Evolutionary conservation across 192 early-diverging fungal genomes (phyloP), one percentile per base, ranked within the genome.

Genomic region (Umbelopsis isabellina): DNA sequence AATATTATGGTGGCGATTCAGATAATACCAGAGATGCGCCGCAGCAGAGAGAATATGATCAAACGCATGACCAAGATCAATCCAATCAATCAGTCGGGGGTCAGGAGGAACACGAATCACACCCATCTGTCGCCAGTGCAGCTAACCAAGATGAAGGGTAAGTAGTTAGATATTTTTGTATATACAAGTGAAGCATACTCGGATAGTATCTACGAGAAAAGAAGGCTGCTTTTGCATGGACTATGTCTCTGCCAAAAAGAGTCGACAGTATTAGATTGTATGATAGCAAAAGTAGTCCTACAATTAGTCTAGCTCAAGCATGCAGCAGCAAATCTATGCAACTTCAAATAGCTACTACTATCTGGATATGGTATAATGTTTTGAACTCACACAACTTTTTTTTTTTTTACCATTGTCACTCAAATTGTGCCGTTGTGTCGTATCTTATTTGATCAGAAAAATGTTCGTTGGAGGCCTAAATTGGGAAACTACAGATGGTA

Each of bases 401-500:
- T 49, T 67, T 67, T 75, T 70, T n/a, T 75, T 30, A 30, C 27
- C 27, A 49, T 48, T 65, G 50, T 49, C 33, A 48, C 8, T 64
- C 64, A 35, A 35, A 74, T 41, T 41, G 37, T 41, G 37, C 37
- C 37, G 37, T 41, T 37, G 21, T 69, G 35, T 71, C 37, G 48
- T 71, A 72, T 20, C 52, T 41, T 47, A 55, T 71, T 21, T 67
- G 50, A 68, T 49, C 23, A 91, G 91, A 79, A 92, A 92, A 84
- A 88, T 92, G 86, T 92, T 92, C 80, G 82, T 91, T 70, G 91
- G 91, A 68, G 91, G 91, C 55, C 78, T 92, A 72, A 92, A 91
- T 77, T 92, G 90, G 90, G 91, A 92, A 73, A 92, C 91, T 27
- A 91, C 91, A 37, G 89, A 91, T 84, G 91, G 91, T 92, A 90